Conservation (phyloP, 2,329 filamentous ascomycete species). For the Pseudonectria foliicola region DNA sequence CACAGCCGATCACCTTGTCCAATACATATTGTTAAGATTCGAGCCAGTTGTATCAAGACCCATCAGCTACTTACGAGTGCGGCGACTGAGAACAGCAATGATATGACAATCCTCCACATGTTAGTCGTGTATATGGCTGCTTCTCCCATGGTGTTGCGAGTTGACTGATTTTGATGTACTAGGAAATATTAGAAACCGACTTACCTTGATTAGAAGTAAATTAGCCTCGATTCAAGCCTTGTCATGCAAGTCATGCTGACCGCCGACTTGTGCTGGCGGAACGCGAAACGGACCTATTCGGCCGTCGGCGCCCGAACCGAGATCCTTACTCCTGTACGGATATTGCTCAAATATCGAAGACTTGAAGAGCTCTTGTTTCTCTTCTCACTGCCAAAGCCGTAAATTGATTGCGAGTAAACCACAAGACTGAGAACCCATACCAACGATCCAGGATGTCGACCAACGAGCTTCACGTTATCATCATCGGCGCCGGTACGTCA, state of each 20-base stretch:
- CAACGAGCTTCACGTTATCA: slow-evolving; percentile 12
- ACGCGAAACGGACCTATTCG: slow-evolving; percentile 11
- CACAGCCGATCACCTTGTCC: background rate
- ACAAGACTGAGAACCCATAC: background rate
- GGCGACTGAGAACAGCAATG: background rate
- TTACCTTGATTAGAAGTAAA: too few species aligned
- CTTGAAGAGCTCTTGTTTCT: too few species aligned
- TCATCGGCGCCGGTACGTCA: slow-evolving; percentile 12
- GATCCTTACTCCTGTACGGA: background rate
- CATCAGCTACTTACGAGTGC: too few species aligned
- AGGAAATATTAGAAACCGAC: too few species aligned
- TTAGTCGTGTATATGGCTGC: too few species aligned
- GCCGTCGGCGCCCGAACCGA: slow-evolving; percentile 11
- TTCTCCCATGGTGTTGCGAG: too few species aligned
- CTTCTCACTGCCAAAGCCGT: slow-evolving; percentile 1
- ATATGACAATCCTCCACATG: background rate
- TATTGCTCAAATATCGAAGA: background rate
- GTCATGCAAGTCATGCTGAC: too few species aligned
- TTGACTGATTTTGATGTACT: too few species aligned
- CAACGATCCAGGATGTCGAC: slow-evolving; percentile 6
- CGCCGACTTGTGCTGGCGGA: background rate
- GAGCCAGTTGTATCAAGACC: too few species aligned
- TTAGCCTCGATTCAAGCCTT: too few species aligned
- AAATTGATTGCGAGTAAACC: background rate
- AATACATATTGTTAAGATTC: too few species aligned